Conservation (phyloP, 2,329 filamentous ascomycete species). For the Raffaelea deltoideospora region DNA sequence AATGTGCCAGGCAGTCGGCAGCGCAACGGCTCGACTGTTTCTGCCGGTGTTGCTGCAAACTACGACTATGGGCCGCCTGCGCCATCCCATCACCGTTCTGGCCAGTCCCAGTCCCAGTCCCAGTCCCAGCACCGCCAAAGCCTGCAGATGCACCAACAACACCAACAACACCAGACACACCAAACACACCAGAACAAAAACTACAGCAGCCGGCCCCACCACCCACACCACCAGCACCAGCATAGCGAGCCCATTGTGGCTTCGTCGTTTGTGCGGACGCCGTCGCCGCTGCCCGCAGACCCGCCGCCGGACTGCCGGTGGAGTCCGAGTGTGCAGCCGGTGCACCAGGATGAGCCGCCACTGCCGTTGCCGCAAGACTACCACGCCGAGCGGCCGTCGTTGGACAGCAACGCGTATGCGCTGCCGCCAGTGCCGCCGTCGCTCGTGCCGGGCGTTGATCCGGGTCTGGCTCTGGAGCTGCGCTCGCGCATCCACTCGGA, state of each 20-base stretch:
- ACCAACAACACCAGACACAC: background rate
- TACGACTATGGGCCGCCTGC: conserved; percentile 14
- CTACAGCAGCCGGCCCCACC: no score
- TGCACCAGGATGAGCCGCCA: no score
- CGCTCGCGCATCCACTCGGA: conserved; percentile 42
- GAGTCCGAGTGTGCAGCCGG: no score
- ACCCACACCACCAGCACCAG: no score
- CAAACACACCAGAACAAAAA: no score
- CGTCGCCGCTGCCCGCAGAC: no score
- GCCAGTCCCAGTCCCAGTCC: conserved; percentile 4
- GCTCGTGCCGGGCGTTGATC: conserved; percentile 46
- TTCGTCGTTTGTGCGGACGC: no score
- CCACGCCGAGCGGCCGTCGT: no score
- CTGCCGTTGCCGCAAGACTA: no score
- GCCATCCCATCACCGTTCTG: conserved; percentile 1
- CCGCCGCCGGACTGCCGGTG: no score
- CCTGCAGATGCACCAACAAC: background rate
- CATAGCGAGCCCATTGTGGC: no score
- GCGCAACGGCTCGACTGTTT: conserved; percentile 12
- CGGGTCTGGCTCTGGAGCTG: conserved; percentile 38
- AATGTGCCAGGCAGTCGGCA: conserved; percentile 23
- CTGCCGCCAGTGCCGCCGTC: conserved; percentile 37
- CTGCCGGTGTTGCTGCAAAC: conserved; percentile 11
- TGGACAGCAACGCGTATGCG: conserved; percentile 20
- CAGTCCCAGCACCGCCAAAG: no score